These are phyloP conservation scores for Podospora comata DNA, from an alignment of 495 filamentous ascomycete genomes.

Conservation along the genomic window DNA sequence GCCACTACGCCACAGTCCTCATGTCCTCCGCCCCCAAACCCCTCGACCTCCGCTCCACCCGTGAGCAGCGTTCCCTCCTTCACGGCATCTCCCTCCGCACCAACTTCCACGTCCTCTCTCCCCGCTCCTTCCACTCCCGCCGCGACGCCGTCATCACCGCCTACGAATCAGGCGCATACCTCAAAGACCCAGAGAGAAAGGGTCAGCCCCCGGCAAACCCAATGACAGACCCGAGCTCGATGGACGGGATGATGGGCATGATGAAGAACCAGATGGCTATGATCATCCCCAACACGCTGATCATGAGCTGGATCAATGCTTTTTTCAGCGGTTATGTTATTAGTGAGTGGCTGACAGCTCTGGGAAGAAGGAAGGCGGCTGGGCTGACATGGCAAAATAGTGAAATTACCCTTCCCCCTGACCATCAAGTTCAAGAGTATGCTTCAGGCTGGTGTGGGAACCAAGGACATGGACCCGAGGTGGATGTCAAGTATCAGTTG, in stretches of 20 bases:
- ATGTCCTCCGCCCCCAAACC: slow-evolving; percentile 86
- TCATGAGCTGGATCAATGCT: slow-evolving; percentile 99
- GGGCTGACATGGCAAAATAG: slow-evolving; percentile 27
- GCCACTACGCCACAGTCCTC: slow-evolving; percentile 89
- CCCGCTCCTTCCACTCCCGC: slow-evolving; percentile 69
- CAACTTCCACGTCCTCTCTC: slow-evolving; percentile 71
- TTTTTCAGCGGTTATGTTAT: slow-evolving; percentile 98
- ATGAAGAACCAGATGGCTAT: slow-evolving; percentile 99
- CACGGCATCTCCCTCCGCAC: slow-evolving; percentile 81
- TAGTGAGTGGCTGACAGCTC: slow-evolving; percentile 52
- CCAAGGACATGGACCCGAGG: slow-evolving; percentile 89
- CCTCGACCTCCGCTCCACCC: slow-evolving; percentile 67
- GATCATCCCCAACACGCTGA: slow-evolving; percentile 98
- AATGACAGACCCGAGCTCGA: slow-evolving; percentile 93
- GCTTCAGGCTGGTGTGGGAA: slow-evolving; percentile 94
- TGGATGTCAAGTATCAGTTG: slow-evolving; percentile 98
- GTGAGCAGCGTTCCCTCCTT: slow-evolving; percentile 82
- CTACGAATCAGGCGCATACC: slow-evolving; percentile 78
- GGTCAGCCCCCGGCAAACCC: slow-evolving; percentile 90
- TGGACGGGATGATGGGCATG: slow-evolving; percentile 99
- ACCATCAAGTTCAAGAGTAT: slow-evolving; percentile 99
- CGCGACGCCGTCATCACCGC: slow-evolving; percentile 75
- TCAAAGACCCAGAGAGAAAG: slow-evolving; percentile 81
- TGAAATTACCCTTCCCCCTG: slow-evolving; percentile 97
- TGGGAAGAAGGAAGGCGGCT: no score